Base-by-base conservation (phyloP, 1,284 basidiomycete species). In the Papiliotrema laurentii region DNA sequence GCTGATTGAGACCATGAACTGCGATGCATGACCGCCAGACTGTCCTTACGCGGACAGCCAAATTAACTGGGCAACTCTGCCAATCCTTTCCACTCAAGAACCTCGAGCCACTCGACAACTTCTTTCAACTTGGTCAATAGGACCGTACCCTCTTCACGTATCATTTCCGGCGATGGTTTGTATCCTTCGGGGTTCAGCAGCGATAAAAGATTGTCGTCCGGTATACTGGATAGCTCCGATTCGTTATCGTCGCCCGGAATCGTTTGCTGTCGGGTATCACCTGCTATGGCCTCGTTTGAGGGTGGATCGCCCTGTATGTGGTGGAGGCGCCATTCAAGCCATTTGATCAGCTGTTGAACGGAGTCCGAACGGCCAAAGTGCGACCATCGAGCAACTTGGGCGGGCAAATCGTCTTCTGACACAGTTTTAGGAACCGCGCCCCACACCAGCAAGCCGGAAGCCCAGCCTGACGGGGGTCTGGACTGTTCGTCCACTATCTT, bases 11-110 rank as follows among this genome's bases (percentile, higher is more conserved):
- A n/a, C n/a, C n/a, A n/a, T n/a, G n/a, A n/a, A n/a, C n/a, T n/a
- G n/a, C n/a, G n/a, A n/a, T n/a, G n/a, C n/a, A n/a, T n/a, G n/a
- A n/a, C n/a, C n/a, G n/a, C n/a, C n/a, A n/a, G n/a, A n/a, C n/a
- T n/a, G n/a, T n/a, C n/a, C n/a, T n/a, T n/a, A n/a, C n/a, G n/a
- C n/a, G n/a, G n/a, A n/a, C n/a, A n/a, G n/a, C n/a, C n/a, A n/a
- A n/a, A n/a, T n/a, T n/a, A n/a, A n/a, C n/a, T n/a, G n/a, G n/a
- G n/a, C n/a, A 36, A 38, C 5, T 42, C 40, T 39, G 42, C 60
- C 34, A 55, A 42, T 3, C 64, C 67, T 49, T 65, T 64, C 59
- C 58, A 65, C 50, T 68, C 68, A 16, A 70, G 47, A 25, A 62
- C 60, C 34, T 61, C 55, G n/a, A 70, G 50, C 55, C 65, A 63